Evolutionary conservation across 2,329 filamentous ascomycete genomes (phyloP), one percentile per base, ranked within the genome.

Genomic region (Claviceps digitariae): DNA sequence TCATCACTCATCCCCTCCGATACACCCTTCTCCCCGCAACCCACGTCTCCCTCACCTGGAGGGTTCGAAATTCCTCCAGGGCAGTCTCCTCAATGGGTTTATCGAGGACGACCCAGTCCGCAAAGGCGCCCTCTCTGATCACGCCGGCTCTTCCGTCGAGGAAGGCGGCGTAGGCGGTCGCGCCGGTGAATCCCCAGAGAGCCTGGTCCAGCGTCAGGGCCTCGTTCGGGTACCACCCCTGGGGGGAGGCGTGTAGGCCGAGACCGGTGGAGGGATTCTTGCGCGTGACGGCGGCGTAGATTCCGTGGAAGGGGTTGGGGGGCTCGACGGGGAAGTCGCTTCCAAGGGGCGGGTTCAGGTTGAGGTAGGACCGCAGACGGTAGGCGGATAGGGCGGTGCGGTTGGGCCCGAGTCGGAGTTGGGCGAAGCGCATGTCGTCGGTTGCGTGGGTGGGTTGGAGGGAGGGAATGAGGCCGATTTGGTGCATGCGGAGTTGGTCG

Each of bases 291-390:
- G 84, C 84, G 3, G 83, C 83, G 59, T 84, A 87, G 41, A 87
- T 79, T 20, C 83, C 84, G 53, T 82, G 76, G 57, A 85, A 83
- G 2, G 83, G 80, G 59, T 79, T 77, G 0, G 82, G 76, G 2
- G 83, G 83, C 63, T 87, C 83, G 8, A 87, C 83, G 40, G 84
- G 84, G 59, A 87, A 87, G 60, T 87, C 84, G 49, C 81, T 84
- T 2, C 84, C 84, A 1, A 87, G 72, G 1, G 86, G 67, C 4
- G 78, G 78, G 0, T 64, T 65, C 13, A 75, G 62, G 25, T 75
- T 70, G 1, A 84, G 72, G 1, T 86, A 66, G 0, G 78, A 81
- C 12, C 71, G 70, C 83, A 87, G 86, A 23, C 82, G 74, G 64
- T 87, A 87, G 1, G 83, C 83, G 55, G 80, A 77, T 15, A 67